Evolutionary conservation across 2,329 filamentous ascomycete species (phyloP).

Genomic region (Aureobasidium sp.): DNA sequence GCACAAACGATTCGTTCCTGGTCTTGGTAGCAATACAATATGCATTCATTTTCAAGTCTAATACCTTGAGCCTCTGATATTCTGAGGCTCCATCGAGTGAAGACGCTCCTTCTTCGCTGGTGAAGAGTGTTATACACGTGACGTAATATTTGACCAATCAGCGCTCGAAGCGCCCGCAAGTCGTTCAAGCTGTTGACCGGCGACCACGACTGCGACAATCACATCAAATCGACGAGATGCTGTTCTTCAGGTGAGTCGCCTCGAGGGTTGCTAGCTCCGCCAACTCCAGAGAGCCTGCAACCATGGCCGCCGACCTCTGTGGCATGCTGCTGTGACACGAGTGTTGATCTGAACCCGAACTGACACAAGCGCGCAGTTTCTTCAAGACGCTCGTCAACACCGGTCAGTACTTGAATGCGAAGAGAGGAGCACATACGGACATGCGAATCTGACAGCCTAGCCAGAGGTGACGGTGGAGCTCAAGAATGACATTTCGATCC

Average conservation of each 20-base stretch:
- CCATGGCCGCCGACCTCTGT: not conserved
- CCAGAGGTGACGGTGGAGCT: slow-evolving; percentile 96
- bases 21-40: no score
- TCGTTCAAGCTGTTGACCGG: not conserved
- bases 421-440: not conserved
- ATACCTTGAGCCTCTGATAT: no score
- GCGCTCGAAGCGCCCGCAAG: not conserved
- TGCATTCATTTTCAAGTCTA: no score
- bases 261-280: not conserved
- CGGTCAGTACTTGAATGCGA: not conserved
- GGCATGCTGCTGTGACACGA: not conserved
- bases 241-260: slow-evolving; percentile 28
- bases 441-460: slow-evolving; percentile 21
- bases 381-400: slow-evolving; percentile 94
- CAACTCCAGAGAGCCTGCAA: not conserved
- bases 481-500: slow-evolving; percentile 98
- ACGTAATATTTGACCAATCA: slow-evolving; percentile 9
- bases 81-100: not conserved
- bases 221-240: slow-evolving; percentile 22
- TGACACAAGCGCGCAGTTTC: slow-evolving; percentile 53
- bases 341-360: not conserved
- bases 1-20: no score
- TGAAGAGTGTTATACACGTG: not conserved
- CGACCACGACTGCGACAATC: not conserved
- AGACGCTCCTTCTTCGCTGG: not conserved